Evolutionary conservation across 2,329 filamentous ascomycete species (phyloP).

Genomic region (Aureobasidium sp.): DNA sequence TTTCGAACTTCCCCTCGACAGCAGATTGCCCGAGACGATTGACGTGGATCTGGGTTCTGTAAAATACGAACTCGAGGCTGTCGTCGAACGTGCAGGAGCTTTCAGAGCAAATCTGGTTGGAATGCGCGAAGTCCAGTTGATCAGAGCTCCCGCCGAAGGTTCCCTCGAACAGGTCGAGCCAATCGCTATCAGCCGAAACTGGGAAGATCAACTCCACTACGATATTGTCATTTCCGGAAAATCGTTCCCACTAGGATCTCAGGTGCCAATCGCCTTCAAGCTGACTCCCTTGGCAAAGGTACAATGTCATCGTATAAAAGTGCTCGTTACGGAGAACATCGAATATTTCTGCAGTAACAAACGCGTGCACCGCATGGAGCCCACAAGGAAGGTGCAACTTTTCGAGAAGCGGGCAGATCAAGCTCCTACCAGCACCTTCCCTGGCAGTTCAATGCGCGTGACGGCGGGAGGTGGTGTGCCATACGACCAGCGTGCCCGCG

Average conservation of each 20-base stretch:
- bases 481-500: conserved; percentile 51
- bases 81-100: conserved; percentile 76
- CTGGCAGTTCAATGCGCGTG: conserved; percentile 68
- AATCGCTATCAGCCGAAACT: conserved; percentile 85
- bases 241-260: conserved; percentile 81
- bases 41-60: conserved; percentile 80
- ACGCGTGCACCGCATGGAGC: conserved; percentile 76
- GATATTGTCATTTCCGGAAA: conserved; percentile 95
- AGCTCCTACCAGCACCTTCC: conserved; percentile 64
- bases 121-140: conserved; percentile 71
- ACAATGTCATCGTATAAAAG: conserved; percentile 85
- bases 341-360: conserved; percentile 87
- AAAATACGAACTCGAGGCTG: conserved; percentile 80
- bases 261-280: conserved; percentile 90
- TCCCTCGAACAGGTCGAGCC: conserved; percentile 88
- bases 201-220: conserved; percentile 93
- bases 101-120: conserved; percentile 86
- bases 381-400: conserved; percentile 73
- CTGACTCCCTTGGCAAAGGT: conserved; percentile 88
- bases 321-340: conserved; percentile 81
- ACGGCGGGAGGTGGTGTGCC: conserved; percentile 74
- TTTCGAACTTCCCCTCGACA: conserved; percentile 79
- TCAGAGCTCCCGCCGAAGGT: conserved; percentile 77
- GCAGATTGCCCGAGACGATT: conserved; percentile 72
- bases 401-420: conserved; percentile 84